Evolutionary conservation across 192 early-diverging fungal genomes (phyloP).

Genomic region (Coemansia sp.): DNA sequence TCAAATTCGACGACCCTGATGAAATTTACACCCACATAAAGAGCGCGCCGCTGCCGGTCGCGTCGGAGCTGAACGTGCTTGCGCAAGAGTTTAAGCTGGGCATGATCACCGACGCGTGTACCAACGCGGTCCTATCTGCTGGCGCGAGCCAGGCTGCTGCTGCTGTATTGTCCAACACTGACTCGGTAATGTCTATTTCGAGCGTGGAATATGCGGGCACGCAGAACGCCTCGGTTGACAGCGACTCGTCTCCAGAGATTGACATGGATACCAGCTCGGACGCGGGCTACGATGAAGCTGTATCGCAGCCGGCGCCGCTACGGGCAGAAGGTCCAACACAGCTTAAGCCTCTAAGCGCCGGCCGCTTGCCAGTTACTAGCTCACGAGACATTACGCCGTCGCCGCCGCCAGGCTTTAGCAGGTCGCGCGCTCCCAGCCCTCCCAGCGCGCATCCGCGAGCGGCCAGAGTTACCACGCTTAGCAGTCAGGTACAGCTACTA

Average conservation of each 20-base stretch:
- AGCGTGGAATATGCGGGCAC: not conserved
- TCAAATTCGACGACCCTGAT: slow-evolving; percentile 24
- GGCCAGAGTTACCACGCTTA: not conserved
- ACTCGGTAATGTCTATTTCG: not conserved
- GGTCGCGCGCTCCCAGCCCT: slow-evolving; percentile 44
- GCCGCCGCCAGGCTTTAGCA: slow-evolving; percentile 9
- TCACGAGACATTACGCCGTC: not conserved
- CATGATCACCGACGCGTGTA: slow-evolving; percentile 28
- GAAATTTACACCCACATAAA: slow-evolving; percentile 13
- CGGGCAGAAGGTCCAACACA: not conserved
- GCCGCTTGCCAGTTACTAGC: not conserved
- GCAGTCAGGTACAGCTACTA: not conserved
- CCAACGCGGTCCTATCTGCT: slow-evolving; percentile 10
- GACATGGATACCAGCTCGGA: slow-evolving; percentile 50
- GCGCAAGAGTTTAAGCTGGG: slow-evolving; percentile 31
- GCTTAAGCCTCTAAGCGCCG: not conserved
- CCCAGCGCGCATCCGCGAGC: slow-evolving; percentile 21
- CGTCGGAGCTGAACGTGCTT: slow-evolving; percentile 28
- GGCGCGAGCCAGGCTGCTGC: not conserved
- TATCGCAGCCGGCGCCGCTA: not conserved
- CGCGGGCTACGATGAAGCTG: slow-evolving; percentile 9
- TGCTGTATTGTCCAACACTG: not conserved
- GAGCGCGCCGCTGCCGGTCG: slow-evolving; percentile 5
- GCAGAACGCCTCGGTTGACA: not conserved
- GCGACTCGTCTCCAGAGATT: not conserved